These are phyloP conservation scores for Penicillium flavigenum DNA, from an alignment of 495 filamentous ascomycete species.

Conservation along the genomic window DNA sequence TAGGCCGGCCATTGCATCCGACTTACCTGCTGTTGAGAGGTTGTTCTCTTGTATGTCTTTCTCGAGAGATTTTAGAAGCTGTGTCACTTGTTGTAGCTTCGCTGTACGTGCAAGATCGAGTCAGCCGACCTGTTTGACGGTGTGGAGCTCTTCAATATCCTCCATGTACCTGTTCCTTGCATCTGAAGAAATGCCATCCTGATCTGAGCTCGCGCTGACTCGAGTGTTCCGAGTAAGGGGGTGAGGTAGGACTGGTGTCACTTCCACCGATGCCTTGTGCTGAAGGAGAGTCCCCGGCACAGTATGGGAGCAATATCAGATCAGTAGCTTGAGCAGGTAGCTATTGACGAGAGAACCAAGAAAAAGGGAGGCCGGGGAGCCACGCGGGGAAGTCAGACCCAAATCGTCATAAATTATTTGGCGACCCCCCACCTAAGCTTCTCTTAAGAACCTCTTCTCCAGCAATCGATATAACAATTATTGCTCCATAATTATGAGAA, in stretches of 20 bases:
- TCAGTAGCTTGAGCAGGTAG: not conserved
- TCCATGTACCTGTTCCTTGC: constrained; percentile 35
- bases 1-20: constrained; percentile 7
- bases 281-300: not conserved
- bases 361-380: not conserved
- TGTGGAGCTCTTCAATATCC: not conserved
- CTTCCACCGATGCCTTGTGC: not conserved
- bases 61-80: constrained; percentile 56
- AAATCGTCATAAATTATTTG: constrained; percentile 8
- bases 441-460: not conserved
- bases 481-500: not conserved
- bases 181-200: constrained; percentile 32
- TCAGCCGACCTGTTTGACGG: not conserved
- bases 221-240: not conserved
- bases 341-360: not conserved
- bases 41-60: constrained; percentile 55
- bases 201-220: constrained; percentile 2
- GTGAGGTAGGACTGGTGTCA: not conserved
- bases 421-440: constrained; percentile 2
- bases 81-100: constrained; percentile 62
- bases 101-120: constrained; percentile 46
- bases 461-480: not conserved
- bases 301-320: not conserved
- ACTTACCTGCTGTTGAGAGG: constrained; percentile 58
- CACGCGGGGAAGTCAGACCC: constrained; percentile 14